Evolutionary conservation across 257 asterid species (phyloP).

Genomic region (Fraxinus excelsior): DNA sequence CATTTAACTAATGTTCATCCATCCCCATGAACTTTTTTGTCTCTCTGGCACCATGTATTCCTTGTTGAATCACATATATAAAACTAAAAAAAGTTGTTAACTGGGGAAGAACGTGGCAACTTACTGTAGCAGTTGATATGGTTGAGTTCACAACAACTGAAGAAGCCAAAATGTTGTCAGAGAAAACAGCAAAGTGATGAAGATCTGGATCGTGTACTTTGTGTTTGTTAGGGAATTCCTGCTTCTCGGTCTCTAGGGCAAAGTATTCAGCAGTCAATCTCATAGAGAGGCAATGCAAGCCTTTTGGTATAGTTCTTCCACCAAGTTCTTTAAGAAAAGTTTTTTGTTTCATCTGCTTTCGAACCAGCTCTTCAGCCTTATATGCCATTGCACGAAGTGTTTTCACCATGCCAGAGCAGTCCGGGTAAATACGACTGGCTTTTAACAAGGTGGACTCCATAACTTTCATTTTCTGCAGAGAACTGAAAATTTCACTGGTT

Average conservation of each 20-base stretch:
- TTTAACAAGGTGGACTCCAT: conserved; percentile 73
- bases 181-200: conserved; percentile 81
- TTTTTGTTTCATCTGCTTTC: conserved; percentile 61
- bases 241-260: conserved; percentile 53
- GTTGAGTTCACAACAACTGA: conserved; percentile 93
- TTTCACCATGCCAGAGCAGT: conserved; percentile 80
- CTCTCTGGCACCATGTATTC: conserved; percentile 5
- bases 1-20: not conserved
- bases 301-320: conserved; percentile 89
- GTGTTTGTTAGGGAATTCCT: conserved; percentile 59
- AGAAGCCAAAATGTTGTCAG: conserved; percentile 90
- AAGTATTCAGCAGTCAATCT: conserved; percentile 83
- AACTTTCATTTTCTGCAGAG: conserved; percentile 87
- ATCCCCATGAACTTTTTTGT: conserved; percentile 7
- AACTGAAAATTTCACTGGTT: conserved; percentile 49
- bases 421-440: conserved; percentile 81
- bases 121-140: conserved; percentile 66
- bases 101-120: conserved; percentile 27
- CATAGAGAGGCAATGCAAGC: conserved; percentile 94
- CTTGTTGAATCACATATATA: not conserved
- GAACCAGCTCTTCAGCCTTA: conserved; percentile 83
- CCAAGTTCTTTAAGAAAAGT: conserved; percentile 70
- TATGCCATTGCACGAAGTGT: conserved; percentile 85
- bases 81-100: conserved; percentile 1
- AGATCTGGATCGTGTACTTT: conserved; percentile 63